phyloP scores from a whole-genome alignment of 75 land plant species.

The Pinus tabuliformis region DNA sequence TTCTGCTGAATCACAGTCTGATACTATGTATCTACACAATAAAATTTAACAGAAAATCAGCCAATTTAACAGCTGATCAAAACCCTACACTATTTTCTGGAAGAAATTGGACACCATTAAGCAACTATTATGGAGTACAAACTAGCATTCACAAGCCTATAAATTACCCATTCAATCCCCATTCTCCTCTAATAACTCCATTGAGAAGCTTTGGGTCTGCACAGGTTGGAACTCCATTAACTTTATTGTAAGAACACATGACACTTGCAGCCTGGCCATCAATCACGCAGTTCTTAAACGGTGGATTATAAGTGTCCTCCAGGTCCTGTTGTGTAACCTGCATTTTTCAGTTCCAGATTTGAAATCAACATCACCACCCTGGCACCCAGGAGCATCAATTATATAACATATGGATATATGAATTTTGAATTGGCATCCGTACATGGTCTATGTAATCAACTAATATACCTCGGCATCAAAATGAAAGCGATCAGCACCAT shows the following conservation, averaged over 20 bases:
- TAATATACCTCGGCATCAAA: conserved; percentile 64
- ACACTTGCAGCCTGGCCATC: conserved; percentile 82
- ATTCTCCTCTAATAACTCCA: conserved; percentile 46
- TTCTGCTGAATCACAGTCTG: conserved; percentile 94
- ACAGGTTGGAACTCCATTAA: conserved; percentile 92
- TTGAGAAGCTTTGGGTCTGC: conserved; percentile 72
- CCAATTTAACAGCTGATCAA: too few relatives aligned
- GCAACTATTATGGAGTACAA: neutral
- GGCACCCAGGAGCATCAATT: too few relatives aligned
- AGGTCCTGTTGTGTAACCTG: conserved; percentile 91
- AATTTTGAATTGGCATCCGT: too few relatives aligned
- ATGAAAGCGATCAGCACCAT: conserved; percentile 65
- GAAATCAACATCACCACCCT: too few relatives aligned
- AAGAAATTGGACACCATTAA: neutral
- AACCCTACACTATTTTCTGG: neutral
- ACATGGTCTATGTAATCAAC: neutral
- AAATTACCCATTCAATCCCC: conserved; percentile 81
- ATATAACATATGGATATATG: too few relatives aligned
- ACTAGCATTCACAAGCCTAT: neutral
- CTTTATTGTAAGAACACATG: conserved; percentile 97
- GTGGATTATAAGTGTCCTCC: conserved; percentile 81
- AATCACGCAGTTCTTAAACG: conserved; percentile 72
- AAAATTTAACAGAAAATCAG: too few relatives aligned
- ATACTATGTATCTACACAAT: conserved; percentile 64
- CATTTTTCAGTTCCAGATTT: neutral